phyloP scores from a whole-genome alignment of 208 protist genomes.

The Novymonas esmeraldas region DNA sequence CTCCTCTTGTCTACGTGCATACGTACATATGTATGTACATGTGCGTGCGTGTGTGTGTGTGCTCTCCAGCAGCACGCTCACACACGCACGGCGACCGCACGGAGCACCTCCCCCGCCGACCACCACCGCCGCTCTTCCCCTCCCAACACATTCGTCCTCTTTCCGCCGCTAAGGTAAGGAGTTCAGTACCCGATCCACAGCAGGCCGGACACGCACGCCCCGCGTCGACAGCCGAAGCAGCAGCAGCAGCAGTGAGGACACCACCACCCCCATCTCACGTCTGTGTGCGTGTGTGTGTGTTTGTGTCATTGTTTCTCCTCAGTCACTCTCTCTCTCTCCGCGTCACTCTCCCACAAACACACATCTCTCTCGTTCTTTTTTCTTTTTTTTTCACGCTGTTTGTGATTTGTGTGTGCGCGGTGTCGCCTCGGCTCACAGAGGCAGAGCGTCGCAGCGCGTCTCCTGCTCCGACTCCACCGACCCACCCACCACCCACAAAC shows the following conservation, averaged over 20 bases:
- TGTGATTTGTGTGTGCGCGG: neutral
- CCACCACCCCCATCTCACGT: neutral
- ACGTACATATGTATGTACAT: neutral
- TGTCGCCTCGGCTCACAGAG: too few relatives aligned
- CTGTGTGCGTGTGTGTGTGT: neutral
- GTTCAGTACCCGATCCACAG: too few relatives aligned
- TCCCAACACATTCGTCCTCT: too few relatives aligned
- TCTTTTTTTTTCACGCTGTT: conserved; percentile 12
- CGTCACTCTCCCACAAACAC: neutral
- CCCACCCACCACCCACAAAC: neutral
- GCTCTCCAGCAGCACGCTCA: too few relatives aligned
- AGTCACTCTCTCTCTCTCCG: neutral
- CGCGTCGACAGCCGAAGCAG: too few relatives aligned
- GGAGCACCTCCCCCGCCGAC: too few relatives aligned
- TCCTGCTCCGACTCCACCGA: neutral
- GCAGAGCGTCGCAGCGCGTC: neutral
- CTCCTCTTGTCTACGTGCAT: too few relatives aligned
- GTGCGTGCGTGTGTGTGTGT: neutral
- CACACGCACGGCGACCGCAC: too few relatives aligned
- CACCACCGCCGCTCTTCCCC: too few relatives aligned
- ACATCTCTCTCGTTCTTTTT: neutral
- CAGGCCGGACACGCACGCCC: too few relatives aligned
- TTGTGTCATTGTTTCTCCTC: neutral
- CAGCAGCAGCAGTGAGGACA: too few relatives aligned
- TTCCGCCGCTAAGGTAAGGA: too few relatives aligned